Base-by-base conservation (phyloP, 306 rosid species). In the Fagus sylvatica region DNA sequence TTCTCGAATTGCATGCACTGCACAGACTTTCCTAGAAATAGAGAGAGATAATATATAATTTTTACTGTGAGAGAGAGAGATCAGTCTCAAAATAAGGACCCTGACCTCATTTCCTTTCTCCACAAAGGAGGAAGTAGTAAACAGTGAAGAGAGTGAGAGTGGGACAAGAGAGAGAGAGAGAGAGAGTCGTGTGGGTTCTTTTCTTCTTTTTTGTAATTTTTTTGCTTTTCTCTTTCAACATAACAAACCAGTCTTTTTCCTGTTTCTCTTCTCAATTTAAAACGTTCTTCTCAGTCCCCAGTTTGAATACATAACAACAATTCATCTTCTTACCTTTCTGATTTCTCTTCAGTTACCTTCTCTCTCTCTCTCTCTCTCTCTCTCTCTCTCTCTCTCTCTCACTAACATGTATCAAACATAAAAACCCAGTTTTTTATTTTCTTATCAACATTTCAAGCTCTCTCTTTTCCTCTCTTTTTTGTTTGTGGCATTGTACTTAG, bases 1-100 rank as follows among this genome's bases (percentile, higher is more conserved):
- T 81, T 93, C 93, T 90, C 79, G 84, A 85, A 72, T 76, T 80
- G 78, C 86, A 75, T 77, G 88, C 68, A 53, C 87, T 57, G 75
- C 78, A 75, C 76, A 36, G 48, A 80, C 87, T 79, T 81, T 80
- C 72, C 69, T 56, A 73, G 65, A 75, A 49, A 64, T n/a, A 39
- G 54, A 51, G 64, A 77, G 55, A 66, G 33, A 48, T 46, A 51
- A 65, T 13, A 39, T 6, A 48, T 46, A 9, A 5, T 60, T 32
- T 57, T 48, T 65, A 48, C 40, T 1, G 2, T n/a, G n/a, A 59
- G 66, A 76, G 30, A 65, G 17, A 5, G 12, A 62, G 54, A 70
- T 75, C 84, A 78, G 88, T 84, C 88, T 81, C 86, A 85, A 84
- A 88, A 77, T 72, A 81, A 66, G 76, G 53, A 76, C 74, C 72